phyloP scores from a whole-genome alignment of 1,139 yeast species.

The Blastobotrys capitulatus region DNA sequence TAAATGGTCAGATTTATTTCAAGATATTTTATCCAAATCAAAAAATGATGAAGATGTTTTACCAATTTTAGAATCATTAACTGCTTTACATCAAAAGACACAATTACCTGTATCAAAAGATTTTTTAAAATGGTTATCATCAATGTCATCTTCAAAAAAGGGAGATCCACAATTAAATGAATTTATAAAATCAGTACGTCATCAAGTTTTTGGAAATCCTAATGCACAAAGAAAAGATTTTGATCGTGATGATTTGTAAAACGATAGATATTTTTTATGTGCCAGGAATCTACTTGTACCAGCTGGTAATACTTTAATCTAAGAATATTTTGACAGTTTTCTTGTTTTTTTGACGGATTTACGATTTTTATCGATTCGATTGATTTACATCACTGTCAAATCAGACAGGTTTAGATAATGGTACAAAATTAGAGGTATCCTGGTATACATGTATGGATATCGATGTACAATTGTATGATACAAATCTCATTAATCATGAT shows the following conservation, averaged over 20 bases:
- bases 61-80: slow-evolving; percentile 24
- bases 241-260: slow-evolving; percentile 38
- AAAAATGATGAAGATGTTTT: background rate
- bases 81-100: slow-evolving; percentile 23
- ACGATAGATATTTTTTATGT: background rate
- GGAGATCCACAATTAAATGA: slow-evolving; percentile 34
- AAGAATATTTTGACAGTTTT: too few relatives aligned
- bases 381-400: too few relatives aligned
- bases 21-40: background rate
- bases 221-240: slow-evolving; percentile 52
- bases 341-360: too few relatives aligned
- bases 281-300: too few relatives aligned
- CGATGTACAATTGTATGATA: too few relatives aligned
- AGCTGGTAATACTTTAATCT: too few relatives aligned
- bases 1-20: slow-evolving; percentile 8
- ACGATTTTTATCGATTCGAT: too few relatives aligned
- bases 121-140: slow-evolving; percentile 58
- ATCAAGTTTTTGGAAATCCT: slow-evolving; percentile 74
- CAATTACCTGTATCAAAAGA: slow-evolving; percentile 22
- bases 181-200: slow-evolving; percentile 46
- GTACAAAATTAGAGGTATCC: too few relatives aligned
- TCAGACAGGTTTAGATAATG: too few relatives aligned
- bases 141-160: slow-evolving; percentile 43
- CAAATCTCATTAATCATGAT: too few relatives aligned
- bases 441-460: too few relatives aligned